Conservation (phyloP, 495 filamentous ascomycete species). For the Tricharina praecox region DNA sequence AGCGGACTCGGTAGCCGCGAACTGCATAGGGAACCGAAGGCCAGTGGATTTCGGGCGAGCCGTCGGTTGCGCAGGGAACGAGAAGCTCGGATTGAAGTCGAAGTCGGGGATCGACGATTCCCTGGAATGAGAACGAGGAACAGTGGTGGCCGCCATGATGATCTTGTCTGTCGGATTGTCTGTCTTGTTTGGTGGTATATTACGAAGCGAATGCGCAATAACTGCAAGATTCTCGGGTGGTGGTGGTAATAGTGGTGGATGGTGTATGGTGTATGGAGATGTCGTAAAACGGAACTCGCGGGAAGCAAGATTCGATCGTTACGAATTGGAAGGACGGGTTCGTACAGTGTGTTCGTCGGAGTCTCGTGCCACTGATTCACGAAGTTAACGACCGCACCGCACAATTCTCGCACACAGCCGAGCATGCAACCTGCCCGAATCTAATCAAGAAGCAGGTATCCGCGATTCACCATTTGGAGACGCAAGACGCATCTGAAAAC, state of each 20-base stretch:
- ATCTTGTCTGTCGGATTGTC: constrained; percentile 17
- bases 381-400: constrained; percentile 19
- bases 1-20: constrained; percentile 6
- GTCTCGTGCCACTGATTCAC: constrained; percentile 24
- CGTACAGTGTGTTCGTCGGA: constrained; percentile 25
- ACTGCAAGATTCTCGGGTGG: too few relatives aligned
- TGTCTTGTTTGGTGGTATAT: constrained; percentile 8
- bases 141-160: constrained; percentile 22
- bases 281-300: constrained; percentile 1
- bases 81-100: constrained; percentile 25
- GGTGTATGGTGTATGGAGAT: constrained; percentile 1
- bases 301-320: constrained; percentile 22
- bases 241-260: too few relatives aligned
- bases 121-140: constrained; percentile 18
- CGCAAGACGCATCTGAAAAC: constrained; percentile 1
- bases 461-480: neutral
- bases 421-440: constrained; percentile 9
- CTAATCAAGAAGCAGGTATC: constrained; percentile 6
- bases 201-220: too few relatives aligned
- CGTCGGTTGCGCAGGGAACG: constrained; percentile 18
- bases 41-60: constrained; percentile 18
- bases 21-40: constrained; percentile 15
- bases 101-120: constrained; percentile 20
- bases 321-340: constrained; percentile 23
- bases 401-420: constrained; percentile 10